Base-by-base conservation (phyloP, 768 basidiomycete species). In the Coprinopsis marcescibilis region DNA sequence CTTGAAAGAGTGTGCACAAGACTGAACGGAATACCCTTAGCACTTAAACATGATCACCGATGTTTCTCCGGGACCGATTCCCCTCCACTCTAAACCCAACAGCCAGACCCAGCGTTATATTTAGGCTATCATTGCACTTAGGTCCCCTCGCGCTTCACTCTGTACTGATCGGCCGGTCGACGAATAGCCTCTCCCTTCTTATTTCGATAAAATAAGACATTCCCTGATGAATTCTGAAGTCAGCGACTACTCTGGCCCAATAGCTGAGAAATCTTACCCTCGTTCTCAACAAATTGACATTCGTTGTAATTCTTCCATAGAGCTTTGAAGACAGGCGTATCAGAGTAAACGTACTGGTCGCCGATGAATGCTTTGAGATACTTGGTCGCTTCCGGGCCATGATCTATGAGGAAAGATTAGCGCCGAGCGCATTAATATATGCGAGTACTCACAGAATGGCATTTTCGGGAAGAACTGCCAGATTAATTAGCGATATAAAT, bases 251-350 rank as follows among this genome's bases (percentile, higher is more conserved):
- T 12, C 39, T 17, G 8, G 39, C 20, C 19, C 20, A 37, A 33
- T 29, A 5, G 36, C 21, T 13, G 21, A 23, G 23, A 33, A 42
- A 19, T 20, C 59, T 45, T 34, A 66, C 76, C 78, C 29, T 77
- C 65, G 42, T 81, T 72, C 49, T 81, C 78, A 20, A 81, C 75
- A 54, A 80, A 81, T 40, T 73, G 70, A 57, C 78, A 80, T 35
- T 67, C 57, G 50, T 76, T 79, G 60, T 80, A 81, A 32, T 64
- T 72, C 0, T 73, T 65, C 71, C 77, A 80, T 13, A 80, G 68
- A 6, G 75, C 71, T 52, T 66, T 61, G 60, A 72, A 73, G 12
- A 57, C 61, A 5, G 67, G 66, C n/a, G 58, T 60, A 27, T 68
- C 63, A 12, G 68, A 68, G 52, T 49, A 71, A 15, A 62, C 66